Conservation (phyloP, 257 asterid species). For the Mitragyna speciosa region DNA sequence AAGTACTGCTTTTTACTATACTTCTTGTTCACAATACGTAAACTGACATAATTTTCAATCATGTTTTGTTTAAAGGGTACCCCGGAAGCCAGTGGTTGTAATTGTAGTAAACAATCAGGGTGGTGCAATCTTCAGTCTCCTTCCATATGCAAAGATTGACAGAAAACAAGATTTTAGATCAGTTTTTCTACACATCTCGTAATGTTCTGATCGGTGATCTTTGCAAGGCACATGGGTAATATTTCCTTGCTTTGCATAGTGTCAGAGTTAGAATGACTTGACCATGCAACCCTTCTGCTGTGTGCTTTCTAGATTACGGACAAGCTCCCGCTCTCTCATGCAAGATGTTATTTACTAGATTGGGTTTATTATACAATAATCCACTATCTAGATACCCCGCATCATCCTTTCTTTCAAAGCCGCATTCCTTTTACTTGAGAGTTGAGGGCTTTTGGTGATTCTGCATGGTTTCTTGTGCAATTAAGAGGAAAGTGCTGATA, state of each 20-base stretch:
- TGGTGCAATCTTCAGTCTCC: constrained; percentile 97
- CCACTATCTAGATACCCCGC: neutral
- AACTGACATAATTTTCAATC: neutral
- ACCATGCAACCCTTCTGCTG: neutral
- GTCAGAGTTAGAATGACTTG: neutral
- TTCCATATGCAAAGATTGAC: constrained; percentile 69
- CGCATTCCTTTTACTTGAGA: neutral
- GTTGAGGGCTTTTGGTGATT: neutral
- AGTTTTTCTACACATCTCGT: constrained; percentile 87
- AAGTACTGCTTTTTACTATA: neutral
- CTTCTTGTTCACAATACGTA: neutral
- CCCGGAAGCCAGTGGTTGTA: constrained; percentile 80
- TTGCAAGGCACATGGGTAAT: constrained; percentile 83
- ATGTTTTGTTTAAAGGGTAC: constrained; percentile 42
- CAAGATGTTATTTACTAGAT: neutral
- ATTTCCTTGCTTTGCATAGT: neutral
- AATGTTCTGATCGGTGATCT: constrained; percentile 28
- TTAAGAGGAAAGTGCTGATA: neutral
- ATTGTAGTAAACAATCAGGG: constrained; percentile 90
- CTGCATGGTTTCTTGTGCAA: neutral
- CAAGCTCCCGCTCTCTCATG: neutral
- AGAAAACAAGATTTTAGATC: constrained; percentile 60
- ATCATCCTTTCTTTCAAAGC: neutral
- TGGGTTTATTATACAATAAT: neutral
- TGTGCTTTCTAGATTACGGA: neutral